Evolutionary conservation across 2,329 filamentous ascomycete genomes (phyloP).

Genomic region (Phaeomoniella chlamydospora): DNA sequence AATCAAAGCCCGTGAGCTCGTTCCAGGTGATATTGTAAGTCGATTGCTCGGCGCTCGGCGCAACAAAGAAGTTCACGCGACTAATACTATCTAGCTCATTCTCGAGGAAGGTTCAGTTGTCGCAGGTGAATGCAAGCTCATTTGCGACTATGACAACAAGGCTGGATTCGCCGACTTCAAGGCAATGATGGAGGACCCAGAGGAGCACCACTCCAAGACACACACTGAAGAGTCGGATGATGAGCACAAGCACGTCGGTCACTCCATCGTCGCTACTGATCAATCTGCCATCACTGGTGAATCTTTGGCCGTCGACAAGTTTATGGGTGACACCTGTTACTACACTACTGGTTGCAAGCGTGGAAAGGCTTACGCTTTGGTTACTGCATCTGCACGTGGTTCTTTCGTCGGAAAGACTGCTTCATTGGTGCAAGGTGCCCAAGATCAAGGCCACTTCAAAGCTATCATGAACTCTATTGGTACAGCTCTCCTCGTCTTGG

Average conservation of each 20-base stretch:
- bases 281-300: constrained; percentile 72
- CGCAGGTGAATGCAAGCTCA: constrained; percentile 55
- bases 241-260: constrained; percentile 47
- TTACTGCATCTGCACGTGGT: constrained; percentile 51
- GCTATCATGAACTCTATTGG: constrained; percentile 74
- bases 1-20: constrained; percentile 59
- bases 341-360: constrained; percentile 75
- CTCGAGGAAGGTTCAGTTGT: constrained; percentile 59
- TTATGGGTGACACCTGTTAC: constrained; percentile 62
- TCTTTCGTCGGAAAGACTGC: constrained; percentile 69
- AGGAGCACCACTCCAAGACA: constrained; percentile 45
- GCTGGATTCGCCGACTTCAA: constrained; percentile 54
- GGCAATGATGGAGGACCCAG: constrained; percentile 47
- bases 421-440: constrained; percentile 57
- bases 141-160: constrained; percentile 56
- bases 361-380: constrained; percentile 59
- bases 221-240: constrained; percentile 42
- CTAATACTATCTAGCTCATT: constrained; percentile 35
- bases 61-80: constrained; percentile 3
- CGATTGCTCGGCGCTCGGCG: background rate
- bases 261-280: constrained; percentile 56
- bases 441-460: constrained; percentile 69
- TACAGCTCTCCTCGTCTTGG: constrained; percentile 57
- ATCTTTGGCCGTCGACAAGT: constrained; percentile 65
- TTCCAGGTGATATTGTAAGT: constrained; percentile 61